phyloP scores from a whole-genome alignment of 495 filamentous ascomycete species.

The Neurospora sp. region DNA sequence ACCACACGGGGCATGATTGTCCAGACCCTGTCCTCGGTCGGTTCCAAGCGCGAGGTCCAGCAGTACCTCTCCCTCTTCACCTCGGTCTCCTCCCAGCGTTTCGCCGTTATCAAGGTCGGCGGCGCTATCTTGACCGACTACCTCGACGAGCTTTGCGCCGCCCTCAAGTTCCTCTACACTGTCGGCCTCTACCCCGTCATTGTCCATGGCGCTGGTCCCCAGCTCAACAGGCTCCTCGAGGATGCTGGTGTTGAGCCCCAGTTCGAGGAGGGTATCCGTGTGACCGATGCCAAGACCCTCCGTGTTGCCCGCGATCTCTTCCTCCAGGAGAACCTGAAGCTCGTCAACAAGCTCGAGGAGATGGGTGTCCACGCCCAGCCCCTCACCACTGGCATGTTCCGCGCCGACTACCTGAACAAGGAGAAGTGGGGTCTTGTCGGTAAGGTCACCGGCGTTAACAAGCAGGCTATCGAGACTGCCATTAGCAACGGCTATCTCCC shows the following conservation, averaged over 20 bases:
- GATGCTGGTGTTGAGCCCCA: conserved; percentile 88
- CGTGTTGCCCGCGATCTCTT: conserved; percentile 85
- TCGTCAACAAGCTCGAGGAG: conserved; percentile 84
- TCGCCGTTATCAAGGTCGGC: conserved; percentile 98
- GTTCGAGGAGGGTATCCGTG: conserved; percentile 92
- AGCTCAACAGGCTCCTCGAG: conserved; percentile 89
- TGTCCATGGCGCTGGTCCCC: conserved; percentile 91
- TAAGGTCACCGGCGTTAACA: conserved; percentile 91
- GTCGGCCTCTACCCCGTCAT: conserved; percentile 94
- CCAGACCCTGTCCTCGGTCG: conserved; percentile 90
- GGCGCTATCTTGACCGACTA: conserved; percentile 96
- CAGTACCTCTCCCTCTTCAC: conserved; percentile 98
- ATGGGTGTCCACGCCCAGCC: conserved; percentile 87
- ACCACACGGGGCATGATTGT: conserved; percentile 80
- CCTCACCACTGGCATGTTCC: conserved; percentile 87
- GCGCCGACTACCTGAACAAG: conserved; percentile 89
- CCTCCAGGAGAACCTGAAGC: conserved; percentile 89
- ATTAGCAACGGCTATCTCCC: conserved; percentile 89
- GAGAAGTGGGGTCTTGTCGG: conserved; percentile 91
- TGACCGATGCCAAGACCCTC: conserved; percentile 93
- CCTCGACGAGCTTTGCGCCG: conserved; percentile 76
- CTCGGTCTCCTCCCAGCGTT: conserved; percentile 93
- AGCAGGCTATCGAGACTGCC: conserved; percentile 78
- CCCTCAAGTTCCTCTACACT: conserved; percentile 86
- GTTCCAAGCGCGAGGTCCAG: conserved; percentile 93